Evolutionary conservation across 371 early-diverging fungal species (phyloP).

Genomic region (Mortierella sp.): DNA sequence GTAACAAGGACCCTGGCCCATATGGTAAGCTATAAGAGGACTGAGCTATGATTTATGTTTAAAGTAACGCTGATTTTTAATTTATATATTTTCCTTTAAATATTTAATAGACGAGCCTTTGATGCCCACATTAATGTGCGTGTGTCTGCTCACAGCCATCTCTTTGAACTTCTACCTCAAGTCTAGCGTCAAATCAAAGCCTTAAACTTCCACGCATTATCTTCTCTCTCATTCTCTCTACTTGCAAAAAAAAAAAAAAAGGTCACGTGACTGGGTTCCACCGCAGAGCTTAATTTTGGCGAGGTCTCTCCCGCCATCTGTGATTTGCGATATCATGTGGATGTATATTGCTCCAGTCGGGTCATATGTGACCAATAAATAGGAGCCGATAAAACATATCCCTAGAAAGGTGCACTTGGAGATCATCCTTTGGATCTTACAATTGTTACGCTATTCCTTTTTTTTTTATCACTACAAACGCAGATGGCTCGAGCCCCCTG

Average conservation of each 20-base stretch:
- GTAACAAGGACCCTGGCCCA: conserved; percentile 69
- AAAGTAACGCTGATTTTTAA: too few species aligned
- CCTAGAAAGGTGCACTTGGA: too few species aligned
- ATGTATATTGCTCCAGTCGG: too few species aligned
- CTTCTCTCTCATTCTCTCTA: too few species aligned
- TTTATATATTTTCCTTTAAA: background rate
- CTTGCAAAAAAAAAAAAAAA: background rate
- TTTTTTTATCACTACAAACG: background rate
- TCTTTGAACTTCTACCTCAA: conserved; percentile 58
- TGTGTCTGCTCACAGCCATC: conserved; percentile 50
- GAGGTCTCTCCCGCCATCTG: background rate
- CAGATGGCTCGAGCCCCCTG: conserved; percentile 17
- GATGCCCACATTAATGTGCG: conserved; percentile 57
- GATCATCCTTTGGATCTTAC: too few species aligned
- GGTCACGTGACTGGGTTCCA: background rate
- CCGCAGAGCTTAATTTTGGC: background rate
- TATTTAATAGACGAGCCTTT: conserved; percentile 52
- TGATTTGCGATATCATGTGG: conserved; percentile 1
- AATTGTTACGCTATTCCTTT: background rate
- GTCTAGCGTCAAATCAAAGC: conserved; percentile 51
- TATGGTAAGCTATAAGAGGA: conserved; percentile 56
- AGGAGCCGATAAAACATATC: background rate
- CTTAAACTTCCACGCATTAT: background rate
- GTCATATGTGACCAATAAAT: background rate
- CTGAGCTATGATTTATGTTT: too few species aligned